Conservation (phyloP, 345 rosid species). For the Chamaenerion angustifolium region DNA sequence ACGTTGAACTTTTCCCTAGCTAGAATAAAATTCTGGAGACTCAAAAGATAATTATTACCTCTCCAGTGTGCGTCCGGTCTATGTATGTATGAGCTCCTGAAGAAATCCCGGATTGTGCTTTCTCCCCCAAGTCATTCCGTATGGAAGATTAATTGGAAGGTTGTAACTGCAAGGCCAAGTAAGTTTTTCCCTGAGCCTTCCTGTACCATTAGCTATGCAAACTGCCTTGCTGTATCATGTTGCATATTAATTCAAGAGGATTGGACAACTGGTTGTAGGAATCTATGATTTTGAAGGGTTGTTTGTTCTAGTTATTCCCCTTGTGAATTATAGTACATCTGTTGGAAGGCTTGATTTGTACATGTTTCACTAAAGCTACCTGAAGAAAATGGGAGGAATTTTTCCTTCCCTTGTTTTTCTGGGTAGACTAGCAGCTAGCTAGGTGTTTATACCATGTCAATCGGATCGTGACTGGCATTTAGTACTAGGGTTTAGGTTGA, state of each 20-base stretch:
- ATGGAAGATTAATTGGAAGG: constrained; percentile 37
- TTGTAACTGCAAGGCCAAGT: constrained; percentile 25
- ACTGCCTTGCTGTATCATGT: background rate
- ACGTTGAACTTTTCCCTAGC: background rate
- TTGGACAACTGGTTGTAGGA: too few relatives aligned
- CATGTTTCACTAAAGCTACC: too few relatives aligned
- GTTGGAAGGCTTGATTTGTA: too few relatives aligned
- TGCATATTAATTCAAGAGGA: background rate
- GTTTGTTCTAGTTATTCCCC: too few relatives aligned
- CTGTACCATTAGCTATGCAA: background rate
- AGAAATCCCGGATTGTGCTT: constrained; percentile 33
- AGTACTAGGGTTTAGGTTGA: too few relatives aligned
- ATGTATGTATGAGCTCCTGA: constrained; percentile 54
- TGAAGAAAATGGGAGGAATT: too few relatives aligned
- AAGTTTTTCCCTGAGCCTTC: constrained; percentile 15
- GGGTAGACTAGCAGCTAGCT: too few relatives aligned
- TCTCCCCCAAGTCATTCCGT: constrained; percentile 32
- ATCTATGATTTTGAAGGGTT: too few relatives aligned
- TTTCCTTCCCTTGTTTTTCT: too few relatives aligned
- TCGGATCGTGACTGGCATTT: too few relatives aligned
- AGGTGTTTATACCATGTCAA: too few relatives aligned
- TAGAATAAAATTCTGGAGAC: background rate
- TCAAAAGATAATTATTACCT: constrained; percentile 1
- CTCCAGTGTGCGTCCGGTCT: constrained; percentile 66
- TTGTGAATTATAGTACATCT: too few relatives aligned